These are phyloP conservation scores for Phytophthora hybrid DNA, from an alignment of 352 stramenopile species.

Conservation along the genomic window DNA sequence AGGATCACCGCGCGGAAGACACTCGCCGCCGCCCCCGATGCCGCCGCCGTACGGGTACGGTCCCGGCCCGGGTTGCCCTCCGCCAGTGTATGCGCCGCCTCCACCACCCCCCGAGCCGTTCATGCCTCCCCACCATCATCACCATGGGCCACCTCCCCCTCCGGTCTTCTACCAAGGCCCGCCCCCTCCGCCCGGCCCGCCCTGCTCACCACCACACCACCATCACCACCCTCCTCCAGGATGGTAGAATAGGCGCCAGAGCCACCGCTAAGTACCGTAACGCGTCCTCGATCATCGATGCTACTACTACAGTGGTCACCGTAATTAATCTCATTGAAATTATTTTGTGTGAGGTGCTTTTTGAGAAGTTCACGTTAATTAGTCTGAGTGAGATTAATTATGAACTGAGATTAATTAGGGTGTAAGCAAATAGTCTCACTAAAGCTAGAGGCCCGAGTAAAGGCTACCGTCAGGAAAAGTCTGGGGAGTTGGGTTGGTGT, in stretches of 20 bases:
- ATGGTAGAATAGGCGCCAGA: slow-evolving; percentile 10
- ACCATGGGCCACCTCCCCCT: slow-evolving; percentile 15
- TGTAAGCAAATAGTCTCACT: no score
- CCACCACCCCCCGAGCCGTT: no score
- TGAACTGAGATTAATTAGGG: no score
- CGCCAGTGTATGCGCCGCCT: slow-evolving; percentile 8
- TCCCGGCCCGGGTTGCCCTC: slow-evolving; percentile 4
- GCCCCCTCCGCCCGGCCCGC: slow-evolving; percentile 10
- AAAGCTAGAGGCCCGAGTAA: no score
- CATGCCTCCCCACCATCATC: slow-evolving; percentile 22
- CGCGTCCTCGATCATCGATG: no score
- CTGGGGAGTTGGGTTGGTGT: no score
- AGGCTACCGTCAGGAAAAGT: no score
- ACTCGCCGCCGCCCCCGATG: slow-evolving; percentile 22
- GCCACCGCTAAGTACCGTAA: not conserved
- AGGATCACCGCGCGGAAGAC: slow-evolving; percentile 24
- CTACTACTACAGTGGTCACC: no score
- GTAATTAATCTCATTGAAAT: no score
- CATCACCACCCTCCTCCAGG: slow-evolving; percentile 21
- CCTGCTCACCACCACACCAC: slow-evolving; percentile 23
- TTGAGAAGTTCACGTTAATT: no score
- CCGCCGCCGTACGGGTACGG: slow-evolving; percentile 23
- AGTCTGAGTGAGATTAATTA: no score
- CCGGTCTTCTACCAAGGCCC: slow-evolving; percentile 14
- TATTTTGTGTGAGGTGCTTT: no score